Conservation (phyloP, 208 protist species). For the Leishmania braziliensis region DNA sequence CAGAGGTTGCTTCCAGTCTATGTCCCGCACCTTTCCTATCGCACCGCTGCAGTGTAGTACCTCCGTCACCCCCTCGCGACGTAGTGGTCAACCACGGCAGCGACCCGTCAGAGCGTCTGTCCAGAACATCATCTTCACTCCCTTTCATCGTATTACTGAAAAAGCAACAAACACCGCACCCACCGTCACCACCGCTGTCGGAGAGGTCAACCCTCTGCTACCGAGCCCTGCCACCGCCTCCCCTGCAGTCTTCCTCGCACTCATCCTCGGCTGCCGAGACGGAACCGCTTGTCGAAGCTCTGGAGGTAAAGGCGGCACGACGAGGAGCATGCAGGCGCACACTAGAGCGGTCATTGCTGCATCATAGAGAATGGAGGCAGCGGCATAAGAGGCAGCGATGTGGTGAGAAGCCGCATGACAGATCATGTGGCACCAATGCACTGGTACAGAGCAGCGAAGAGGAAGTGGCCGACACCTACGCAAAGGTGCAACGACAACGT, state of each 20-base stretch:
- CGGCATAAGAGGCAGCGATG: neutral
- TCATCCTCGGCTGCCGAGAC: neutral
- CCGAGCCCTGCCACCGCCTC: neutral
- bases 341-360: neutral
- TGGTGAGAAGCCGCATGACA: neutral
- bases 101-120: neutral
- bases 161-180: neutral
- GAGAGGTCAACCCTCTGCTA: neutral
- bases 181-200: neutral
- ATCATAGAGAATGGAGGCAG: neutral
- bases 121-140: neutral
- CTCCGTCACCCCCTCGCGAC: neutral
- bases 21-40: neutral
- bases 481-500: constrained; percentile 1
- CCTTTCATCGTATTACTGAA: neutral
- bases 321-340: neutral
- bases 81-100: neutral
- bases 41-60: neutral
- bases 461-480: constrained; percentile 18
- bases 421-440: neutral
- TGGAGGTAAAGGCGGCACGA: neutral
- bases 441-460: neutral
- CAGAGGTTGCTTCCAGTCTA: neutral
- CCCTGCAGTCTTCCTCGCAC: neutral
- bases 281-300: constrained; percentile 2